Conservation (phyloP, 2,329 filamentous ascomycete species). For the Venturia oleaginea region DNA sequence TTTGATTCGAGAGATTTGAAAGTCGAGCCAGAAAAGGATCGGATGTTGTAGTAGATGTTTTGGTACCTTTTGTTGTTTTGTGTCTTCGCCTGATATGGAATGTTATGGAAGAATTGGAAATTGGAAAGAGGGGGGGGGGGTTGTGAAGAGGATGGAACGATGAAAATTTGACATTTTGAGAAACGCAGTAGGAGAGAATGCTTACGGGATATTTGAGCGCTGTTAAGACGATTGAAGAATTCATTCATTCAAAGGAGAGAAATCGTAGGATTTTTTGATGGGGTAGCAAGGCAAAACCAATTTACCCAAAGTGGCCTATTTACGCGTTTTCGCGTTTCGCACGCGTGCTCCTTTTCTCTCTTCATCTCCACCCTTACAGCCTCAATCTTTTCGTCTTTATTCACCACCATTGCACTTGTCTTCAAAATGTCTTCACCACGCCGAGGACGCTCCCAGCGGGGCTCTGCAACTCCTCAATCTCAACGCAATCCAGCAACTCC, state of each 20-base stretch:
- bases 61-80: background rate
- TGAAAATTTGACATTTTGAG: background rate
- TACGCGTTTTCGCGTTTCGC: background rate
- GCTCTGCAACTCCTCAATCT: conserved; percentile 3
- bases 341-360: background rate
- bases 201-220: background rate
- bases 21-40: conserved; percentile 3
- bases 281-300: background rate
- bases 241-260: too few relatives aligned
- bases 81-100: conserved; percentile 6
- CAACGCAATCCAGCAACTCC: conserved; percentile 35
- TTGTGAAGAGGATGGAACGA: background rate
- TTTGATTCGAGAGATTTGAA: background rate
- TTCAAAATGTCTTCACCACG: conserved; percentile 15
- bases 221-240: background rate
- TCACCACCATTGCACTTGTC: background rate
- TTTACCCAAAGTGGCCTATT: background rate
- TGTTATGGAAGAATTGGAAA: background rate
- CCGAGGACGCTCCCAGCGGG: conserved; percentile 11
- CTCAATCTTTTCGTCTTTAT: background rate
- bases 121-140: too few relatives aligned
- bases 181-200: background rate
- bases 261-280: background rate
- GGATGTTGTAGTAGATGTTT: background rate
- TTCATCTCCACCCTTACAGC: background rate